Conservation (phyloP, 345 rosid species). For the Eucalyptus sp. region DNA sequence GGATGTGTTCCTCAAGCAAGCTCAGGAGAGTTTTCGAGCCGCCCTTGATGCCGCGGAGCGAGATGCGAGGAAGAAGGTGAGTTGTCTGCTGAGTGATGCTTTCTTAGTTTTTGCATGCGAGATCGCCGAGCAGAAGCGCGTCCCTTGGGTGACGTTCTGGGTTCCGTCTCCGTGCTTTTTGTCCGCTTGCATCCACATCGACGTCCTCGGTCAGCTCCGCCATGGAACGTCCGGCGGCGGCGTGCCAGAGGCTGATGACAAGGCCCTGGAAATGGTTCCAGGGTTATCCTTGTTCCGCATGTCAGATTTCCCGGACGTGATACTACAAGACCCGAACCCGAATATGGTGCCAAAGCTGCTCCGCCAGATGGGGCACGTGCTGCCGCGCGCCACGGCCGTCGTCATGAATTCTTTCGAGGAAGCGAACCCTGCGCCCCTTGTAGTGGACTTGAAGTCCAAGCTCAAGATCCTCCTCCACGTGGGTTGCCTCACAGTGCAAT, state of each 20-base stretch:
- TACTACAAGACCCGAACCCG: not conserved
- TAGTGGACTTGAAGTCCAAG: not conserved
- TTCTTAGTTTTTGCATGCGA: slow-evolving; percentile 20
- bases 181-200: slow-evolving; percentile 26
- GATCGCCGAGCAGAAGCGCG: slow-evolving; percentile 12
- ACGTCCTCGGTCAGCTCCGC: not conserved
- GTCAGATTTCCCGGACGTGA: not conserved
- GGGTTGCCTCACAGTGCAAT: not conserved
- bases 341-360: not conserved
- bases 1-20: slow-evolving; percentile 18
- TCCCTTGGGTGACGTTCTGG: slow-evolving; percentile 42
- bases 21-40: slow-evolving; percentile 9
- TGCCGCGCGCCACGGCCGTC: not conserved
- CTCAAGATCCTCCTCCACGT: not conserved
- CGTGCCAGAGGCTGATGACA: not conserved
- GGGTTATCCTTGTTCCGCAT: not conserved
- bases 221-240: not conserved
- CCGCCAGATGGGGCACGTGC: not conserved
- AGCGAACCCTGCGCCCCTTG: not conserved
- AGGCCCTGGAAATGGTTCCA: not conserved
- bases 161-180: slow-evolving; percentile 17
- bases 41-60: slow-evolving; percentile 10
- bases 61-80: slow-evolving; percentile 1
- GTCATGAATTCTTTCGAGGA: not conserved
- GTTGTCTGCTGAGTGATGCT: slow-evolving; percentile 21